phyloP scores from a whole-genome alignment of 169 alveolate genomes.

The Eimeria praecox region DNA sequence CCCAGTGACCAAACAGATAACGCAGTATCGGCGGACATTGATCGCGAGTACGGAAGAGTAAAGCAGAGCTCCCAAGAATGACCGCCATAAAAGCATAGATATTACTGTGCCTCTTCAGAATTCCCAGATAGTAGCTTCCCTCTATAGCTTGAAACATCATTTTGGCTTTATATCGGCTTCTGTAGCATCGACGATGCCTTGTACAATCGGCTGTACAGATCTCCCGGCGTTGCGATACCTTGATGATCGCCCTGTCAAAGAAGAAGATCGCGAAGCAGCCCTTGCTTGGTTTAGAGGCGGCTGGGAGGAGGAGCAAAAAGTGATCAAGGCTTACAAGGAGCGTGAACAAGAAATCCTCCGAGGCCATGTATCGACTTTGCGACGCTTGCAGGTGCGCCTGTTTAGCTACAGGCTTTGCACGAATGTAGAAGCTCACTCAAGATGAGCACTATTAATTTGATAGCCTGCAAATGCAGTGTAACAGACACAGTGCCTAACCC shows the following conservation, averaged over 20 bases:
- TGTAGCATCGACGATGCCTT: neutral
- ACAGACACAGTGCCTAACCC: neutral
- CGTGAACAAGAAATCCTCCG: conserved; percentile 25
- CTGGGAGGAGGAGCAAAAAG: conserved; percentile 91
- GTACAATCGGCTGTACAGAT: conserved; percentile 41
- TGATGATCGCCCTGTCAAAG: conserved; percentile 95
- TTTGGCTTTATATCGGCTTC: neutral
- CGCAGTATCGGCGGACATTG: conserved; percentile 60
- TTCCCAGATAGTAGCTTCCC: neutral
- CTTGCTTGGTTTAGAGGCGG: conserved; percentile 95
- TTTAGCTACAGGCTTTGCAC: neutral
- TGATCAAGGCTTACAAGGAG: neutral
- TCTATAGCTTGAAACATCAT: neutral
- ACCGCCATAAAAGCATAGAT: neutral
- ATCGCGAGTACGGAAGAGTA: conserved; percentile 19
- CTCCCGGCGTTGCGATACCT: conserved; percentile 90
- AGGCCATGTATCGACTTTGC: conserved; percentile 16
- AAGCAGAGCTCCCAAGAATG: neutral
- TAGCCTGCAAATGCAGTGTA: neutral
- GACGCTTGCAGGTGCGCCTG: conserved; percentile 4
- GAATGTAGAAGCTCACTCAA: neutral
- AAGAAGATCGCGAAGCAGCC: conserved; percentile 93
- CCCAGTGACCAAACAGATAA: conserved; percentile 36
- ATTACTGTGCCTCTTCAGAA: neutral
- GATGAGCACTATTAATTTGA: neutral